Evolutionary conservation across 257 asterid genomes (phyloP).

Genomic region (Haberlea rhodopensis): DNA sequence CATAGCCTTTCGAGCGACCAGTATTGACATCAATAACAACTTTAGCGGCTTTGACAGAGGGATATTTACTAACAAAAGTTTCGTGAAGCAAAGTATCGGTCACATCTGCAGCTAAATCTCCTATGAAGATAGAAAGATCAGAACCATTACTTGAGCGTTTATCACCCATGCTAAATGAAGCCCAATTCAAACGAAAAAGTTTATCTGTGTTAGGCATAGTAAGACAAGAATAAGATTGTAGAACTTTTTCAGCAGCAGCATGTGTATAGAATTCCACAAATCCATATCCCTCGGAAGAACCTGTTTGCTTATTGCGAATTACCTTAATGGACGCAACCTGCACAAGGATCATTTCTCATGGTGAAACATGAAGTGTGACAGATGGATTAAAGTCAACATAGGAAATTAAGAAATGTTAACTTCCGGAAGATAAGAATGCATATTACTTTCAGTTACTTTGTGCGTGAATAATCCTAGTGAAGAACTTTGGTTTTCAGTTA

Average conservation of each 20-base stretch:
- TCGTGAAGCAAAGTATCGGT: constrained; percentile 48
- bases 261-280: constrained; percentile 53
- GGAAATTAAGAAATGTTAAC: background rate
- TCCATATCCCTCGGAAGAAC: constrained; percentile 55
- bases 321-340: constrained; percentile 50
- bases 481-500: background rate
- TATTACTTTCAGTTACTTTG: too few relatives aligned
- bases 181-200: constrained; percentile 59
- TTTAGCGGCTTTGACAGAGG: constrained; percentile 55
- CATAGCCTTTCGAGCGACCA: constrained; percentile 52
- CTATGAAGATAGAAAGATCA: constrained; percentile 53
- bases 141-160: constrained; percentile 49
- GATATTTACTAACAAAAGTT: constrained; percentile 38
- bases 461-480: background rate
- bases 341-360: constrained; percentile 3
- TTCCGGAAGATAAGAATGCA: background rate
- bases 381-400: background rate
- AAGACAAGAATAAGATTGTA: constrained; percentile 39
- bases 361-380: background rate
- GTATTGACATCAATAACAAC: constrained; percentile 50
- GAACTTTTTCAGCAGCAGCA: constrained; percentile 48
- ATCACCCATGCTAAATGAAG: constrained; percentile 55
- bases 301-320: constrained; percentile 56
- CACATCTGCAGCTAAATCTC: constrained; percentile 60
- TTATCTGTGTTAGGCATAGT: constrained; percentile 52